Evolutionary conservation across 441 rosid genomes (phyloP), one percentile per base, ranked within the genome.

Genomic region (Daphne laureola): DNA sequence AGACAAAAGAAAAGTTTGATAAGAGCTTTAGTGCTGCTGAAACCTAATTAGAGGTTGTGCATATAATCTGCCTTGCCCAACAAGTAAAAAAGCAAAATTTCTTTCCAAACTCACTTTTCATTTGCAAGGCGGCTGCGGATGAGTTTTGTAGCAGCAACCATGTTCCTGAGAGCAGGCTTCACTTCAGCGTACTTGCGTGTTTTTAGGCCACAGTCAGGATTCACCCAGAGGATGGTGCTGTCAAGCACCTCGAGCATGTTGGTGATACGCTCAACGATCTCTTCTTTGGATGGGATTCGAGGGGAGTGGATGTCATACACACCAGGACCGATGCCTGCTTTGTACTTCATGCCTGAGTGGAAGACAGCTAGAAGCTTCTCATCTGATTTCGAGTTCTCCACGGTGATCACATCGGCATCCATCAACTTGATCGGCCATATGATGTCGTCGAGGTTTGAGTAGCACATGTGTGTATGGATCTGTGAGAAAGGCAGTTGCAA

Each of bases 381-480:
- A 50, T 91, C 98, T 4, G 98, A 91, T 17, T 95, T 88, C 8
- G 98, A 91, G 85, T 91, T 91, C 86, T 91, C 98, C 11, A 88
- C 86, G 65, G 98, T 91, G 67, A 91, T 91, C 49, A 91, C 96
- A 71, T 91, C 96, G 3, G 96, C 96, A 36, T 86, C 98, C 98
- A 91, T 91, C 81, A 85, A 73, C 16, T 88, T 88, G 58, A 91
- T 86, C 2, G 95, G 81, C 78, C 84, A 93, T 61, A 88, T 88
- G 62, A 92, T 92, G 73, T 92, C 96, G 26, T 88, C 88, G 86
- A 91, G 88, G 83, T 91, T 67, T 64, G 98, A 91, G 78, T 91
- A 88, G 72, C 98, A 92, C 98, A 92, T 92, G 81, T 88, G 98
- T 43, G 96, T 92, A 75, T 92, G 96, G 66, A 88, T 84, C 98